Conservation (phyloP, 164 flowering plant genomes). For the Saururus chinensis region DNA sequence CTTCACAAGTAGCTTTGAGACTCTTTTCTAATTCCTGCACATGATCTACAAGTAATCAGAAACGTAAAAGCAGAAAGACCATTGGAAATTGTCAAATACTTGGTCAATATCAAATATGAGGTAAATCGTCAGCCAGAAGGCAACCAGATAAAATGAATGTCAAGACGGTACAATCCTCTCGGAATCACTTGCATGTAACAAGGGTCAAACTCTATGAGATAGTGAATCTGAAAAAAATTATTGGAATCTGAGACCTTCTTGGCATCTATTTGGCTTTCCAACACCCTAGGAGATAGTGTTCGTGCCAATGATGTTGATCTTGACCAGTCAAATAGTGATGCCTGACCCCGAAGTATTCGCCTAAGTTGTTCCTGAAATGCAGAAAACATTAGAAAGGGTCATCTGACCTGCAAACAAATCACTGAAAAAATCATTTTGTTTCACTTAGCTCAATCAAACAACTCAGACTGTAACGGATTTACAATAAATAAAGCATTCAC, state of each 20-base stretch:
- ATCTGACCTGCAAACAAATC: not conserved
- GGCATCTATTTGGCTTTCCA: slow-evolving; percentile 97
- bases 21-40: slow-evolving; percentile 82
- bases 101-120: not conserved
- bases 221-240: too few species aligned
- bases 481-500: not conserved
- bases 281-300: slow-evolving; percentile 87
- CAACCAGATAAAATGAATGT: not conserved
- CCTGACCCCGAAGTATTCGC: slow-evolving; percentile 94
- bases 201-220: too few species aligned
- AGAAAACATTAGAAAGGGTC: not conserved
- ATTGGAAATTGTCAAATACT: not conserved
- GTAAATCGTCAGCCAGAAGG: not conserved
- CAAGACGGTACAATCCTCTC: too few species aligned
- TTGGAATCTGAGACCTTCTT: slow-evolving; percentile 52
- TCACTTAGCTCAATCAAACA: not conserved
- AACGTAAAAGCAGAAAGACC: not conserved
- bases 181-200: too few species aligned
- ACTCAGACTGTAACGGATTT: not conserved
- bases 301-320: slow-evolving; percentile 92
- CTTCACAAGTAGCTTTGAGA: slow-evolving; percentile 90
- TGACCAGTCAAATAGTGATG: slow-evolving; percentile 94
- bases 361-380: slow-evolving; percentile 75
- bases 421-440: too few species aligned
- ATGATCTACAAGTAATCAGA: not conserved